Conservation (phyloP, 768 basidiomycete genomes). For the Pleurotus ostreatus region DNA sequence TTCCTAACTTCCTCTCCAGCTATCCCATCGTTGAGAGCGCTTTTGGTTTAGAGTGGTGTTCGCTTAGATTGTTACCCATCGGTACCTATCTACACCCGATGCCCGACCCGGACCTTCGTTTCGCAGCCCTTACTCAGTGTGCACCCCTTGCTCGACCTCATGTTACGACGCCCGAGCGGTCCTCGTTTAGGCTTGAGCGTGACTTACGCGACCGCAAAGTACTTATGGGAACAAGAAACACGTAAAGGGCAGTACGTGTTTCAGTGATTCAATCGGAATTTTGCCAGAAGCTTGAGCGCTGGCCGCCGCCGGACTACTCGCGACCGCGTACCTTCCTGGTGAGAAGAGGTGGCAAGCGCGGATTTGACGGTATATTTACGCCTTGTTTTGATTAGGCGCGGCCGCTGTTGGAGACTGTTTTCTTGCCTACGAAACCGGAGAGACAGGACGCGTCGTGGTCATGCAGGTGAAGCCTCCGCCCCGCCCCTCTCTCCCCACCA, state of each 20-base stretch:
- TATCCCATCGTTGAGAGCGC: neutral
- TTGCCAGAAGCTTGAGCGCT: too few relatives aligned
- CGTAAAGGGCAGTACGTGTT: too few relatives aligned
- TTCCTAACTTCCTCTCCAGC: neutral
- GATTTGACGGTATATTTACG: too few relatives aligned
- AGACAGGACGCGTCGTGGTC: neutral
- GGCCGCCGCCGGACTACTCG: too few relatives aligned
- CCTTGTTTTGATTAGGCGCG: too few relatives aligned
- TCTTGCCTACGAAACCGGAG: too few relatives aligned
- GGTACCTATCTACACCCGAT: slow-evolving; percentile 6
- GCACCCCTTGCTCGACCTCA: slow-evolving; percentile 2
- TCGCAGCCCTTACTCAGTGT: neutral
- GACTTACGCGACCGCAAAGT: too few relatives aligned
- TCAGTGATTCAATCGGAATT: too few relatives aligned
- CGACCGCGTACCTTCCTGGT: too few relatives aligned
- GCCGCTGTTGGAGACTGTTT: too few relatives aligned
- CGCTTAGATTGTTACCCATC: slow-evolving; percentile 8
- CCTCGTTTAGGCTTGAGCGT: slow-evolving; percentile 1
- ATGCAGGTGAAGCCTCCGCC: neutral
- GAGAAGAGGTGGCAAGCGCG: too few relatives aligned
- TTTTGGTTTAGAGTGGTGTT: neutral
- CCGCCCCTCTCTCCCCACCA: neutral
- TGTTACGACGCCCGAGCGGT: slow-evolving; percentile 7
- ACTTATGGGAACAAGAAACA: too few relatives aligned
- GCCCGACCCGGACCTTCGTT: slow-evolving; percentile 1